Evolutionary conservation across 352 stramenopile species (phyloP).

Genomic region (Phytophthora pistaciae): DNA sequence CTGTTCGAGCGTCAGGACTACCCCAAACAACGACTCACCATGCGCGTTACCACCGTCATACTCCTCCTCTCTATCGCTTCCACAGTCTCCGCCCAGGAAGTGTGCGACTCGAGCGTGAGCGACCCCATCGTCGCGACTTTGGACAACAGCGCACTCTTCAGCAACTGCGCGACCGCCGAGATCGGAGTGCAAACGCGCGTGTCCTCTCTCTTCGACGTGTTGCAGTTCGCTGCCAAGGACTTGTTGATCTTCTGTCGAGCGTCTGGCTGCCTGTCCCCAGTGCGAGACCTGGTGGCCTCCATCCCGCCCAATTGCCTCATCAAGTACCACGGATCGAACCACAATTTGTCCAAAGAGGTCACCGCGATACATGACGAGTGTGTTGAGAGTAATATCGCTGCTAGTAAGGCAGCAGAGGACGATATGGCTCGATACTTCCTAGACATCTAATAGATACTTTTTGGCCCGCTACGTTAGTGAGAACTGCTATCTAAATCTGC

Average conservation of each 20-base stretch:
- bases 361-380: conserved; percentile 25
- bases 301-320: conserved; percentile 36
- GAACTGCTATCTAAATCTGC: background rate
- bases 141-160: conserved; percentile 52
- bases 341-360: conserved; percentile 34
- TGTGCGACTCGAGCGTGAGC: conserved; percentile 42
- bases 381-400: conserved; percentile 8
- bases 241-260: conserved; percentile 33
- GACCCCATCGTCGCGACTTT: conserved; percentile 39
- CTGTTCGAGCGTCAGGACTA: conserved; percentile 19
- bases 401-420: background rate
- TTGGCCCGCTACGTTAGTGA: background rate
- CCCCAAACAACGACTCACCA: background rate
- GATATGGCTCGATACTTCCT: conserved; percentile 31
- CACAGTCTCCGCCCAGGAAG: conserved; percentile 9
- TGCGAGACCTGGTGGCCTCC: conserved; percentile 12
- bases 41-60: conserved; percentile 6
- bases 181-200: conserved; percentile 49
- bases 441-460: conserved; percentile 15
- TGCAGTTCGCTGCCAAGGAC: conserved; percentile 41
- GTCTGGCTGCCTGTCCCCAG: conserved; percentile 16
- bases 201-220: conserved; percentile 47
- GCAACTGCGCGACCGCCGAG: conserved; percentile 41
- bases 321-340: conserved; percentile 29
- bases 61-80: background rate